A percentile compares a stretch with the other conserved stretches of the same genome.
These are phyloP conservation scores for Macadamia integrifolia DNA, from an alignment of 164 flowering plant species.

Conservation along the genomic window DNA sequence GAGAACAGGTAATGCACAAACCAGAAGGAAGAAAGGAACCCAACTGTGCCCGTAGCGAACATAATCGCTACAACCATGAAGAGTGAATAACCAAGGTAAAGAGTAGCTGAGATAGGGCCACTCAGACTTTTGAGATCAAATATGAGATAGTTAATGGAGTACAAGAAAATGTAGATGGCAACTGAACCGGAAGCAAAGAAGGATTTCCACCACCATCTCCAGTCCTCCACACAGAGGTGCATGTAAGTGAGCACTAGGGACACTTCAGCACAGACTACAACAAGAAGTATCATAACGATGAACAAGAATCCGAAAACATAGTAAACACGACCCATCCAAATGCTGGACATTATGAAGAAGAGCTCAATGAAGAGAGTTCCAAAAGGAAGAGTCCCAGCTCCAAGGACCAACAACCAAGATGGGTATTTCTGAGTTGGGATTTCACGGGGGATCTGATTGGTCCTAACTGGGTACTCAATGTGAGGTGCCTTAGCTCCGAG, in stretches of 20 bases:
- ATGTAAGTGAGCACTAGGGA: constrained; percentile 40
- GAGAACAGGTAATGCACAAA: constrained; percentile 41
- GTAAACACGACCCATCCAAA: constrained; percentile 41
- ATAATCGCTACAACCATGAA: constrained; percentile 34
- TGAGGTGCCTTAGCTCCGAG: constrained; percentile 29
- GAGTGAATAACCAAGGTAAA: constrained; percentile 33
- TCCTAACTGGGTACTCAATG: constrained; percentile 30
- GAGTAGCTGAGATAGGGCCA: constrained; percentile 34
- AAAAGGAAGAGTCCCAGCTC: constrained; percentile 41
- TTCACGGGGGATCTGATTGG: constrained; percentile 40
- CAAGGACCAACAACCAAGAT: constrained; percentile 42
- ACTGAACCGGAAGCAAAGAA: constrained; percentile 39
- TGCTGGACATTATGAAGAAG: constrained; percentile 39
- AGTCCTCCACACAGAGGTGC: constrained; percentile 41
- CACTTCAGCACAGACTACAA: constrained; percentile 36
- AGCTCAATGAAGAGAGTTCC: constrained; percentile 41
- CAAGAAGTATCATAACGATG: constrained; percentile 30
- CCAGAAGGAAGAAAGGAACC: constrained; percentile 32
- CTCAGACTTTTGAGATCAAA: constrained; percentile 32
- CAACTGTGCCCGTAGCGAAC: constrained; percentile 37
- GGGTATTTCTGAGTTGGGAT: constrained; percentile 34
- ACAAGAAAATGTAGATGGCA: constrained; percentile 31
- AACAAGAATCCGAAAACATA: constrained; percentile 41
- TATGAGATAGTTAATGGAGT: constrained; percentile 32
- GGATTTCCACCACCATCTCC: constrained; percentile 49